These are phyloP conservation scores for Neoboletus brunneissimus DNA, from an alignment of 768 basidiomycete species.

Conservation along the genomic window DNA sequence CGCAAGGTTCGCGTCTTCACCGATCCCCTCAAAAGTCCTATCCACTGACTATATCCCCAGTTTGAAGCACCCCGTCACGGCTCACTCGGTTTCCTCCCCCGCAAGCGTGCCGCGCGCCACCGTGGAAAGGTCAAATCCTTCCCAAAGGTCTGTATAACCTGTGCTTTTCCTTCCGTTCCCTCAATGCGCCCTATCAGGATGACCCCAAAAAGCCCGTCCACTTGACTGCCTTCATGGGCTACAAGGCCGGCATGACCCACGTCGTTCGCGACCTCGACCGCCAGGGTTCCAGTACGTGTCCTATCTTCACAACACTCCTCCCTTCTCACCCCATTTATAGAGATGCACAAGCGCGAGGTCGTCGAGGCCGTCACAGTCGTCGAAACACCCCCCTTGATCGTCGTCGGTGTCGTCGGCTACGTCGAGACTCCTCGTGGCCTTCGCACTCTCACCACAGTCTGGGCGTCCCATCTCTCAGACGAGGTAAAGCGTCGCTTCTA, in stretches of 20 bases:
- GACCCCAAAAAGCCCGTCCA: constrained; percentile 99
- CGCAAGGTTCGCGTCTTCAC: constrained; percentile 65
- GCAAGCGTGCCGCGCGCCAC: constrained; percentile 95
- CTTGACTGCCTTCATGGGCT: constrained; percentile 96
- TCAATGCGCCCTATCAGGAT: constrained; percentile 56
- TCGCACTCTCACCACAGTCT: constrained; percentile 97
- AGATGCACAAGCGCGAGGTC: constrained; percentile 99
- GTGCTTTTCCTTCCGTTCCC: not conserved
- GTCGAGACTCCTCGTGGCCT: constrained; percentile 99
- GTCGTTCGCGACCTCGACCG: constrained; percentile 99
- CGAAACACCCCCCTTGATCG: constrained; percentile 95
- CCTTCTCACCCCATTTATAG: constrained; percentile 40
- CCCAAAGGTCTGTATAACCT: constrained; percentile 71
- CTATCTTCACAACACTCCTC: not conserved
- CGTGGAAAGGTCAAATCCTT: constrained; percentile 99
- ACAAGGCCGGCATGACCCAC: constrained; percentile 99
- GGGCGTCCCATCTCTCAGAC: constrained; percentile 97
- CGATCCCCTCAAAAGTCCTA: not conserved
- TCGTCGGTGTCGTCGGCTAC: constrained; percentile 98
- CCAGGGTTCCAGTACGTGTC: constrained; percentile 91
- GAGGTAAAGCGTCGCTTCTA: constrained; percentile 99
- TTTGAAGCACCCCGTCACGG: constrained; percentile 99
- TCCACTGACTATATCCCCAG: constrained; percentile 42
- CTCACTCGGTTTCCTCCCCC: constrained; percentile 94
- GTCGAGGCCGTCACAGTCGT: constrained; percentile 96